A percentile compares a stretch with the other conserved stretches of the same genome.
phyloP scores from a whole-genome alignment of 2,329 filamentous ascomycete genomes.

The Fusarium newnesense region DNA sequence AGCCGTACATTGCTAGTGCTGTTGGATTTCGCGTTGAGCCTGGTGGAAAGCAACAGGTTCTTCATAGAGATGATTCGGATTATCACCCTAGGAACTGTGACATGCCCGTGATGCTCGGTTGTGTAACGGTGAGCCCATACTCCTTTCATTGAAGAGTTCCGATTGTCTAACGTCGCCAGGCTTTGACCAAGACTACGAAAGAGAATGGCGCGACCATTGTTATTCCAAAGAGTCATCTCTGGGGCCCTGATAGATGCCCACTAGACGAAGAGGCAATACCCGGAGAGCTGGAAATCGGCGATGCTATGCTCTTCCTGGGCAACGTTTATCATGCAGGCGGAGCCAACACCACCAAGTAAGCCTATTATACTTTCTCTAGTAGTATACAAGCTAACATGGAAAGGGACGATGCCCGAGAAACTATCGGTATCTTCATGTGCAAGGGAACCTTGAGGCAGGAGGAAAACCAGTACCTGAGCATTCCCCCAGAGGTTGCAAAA shows the following conservation, averaged over 20 bases:
- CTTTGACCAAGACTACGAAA: rapidly evolving
- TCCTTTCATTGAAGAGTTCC: rapidly evolving
- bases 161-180: background rate
- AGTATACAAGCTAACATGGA: rapidly evolving
- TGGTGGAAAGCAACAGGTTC: background rate
- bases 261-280: rapidly evolving
- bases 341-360: background rate
- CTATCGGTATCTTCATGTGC: background rate
- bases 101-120: rapidly evolving
- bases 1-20: background rate
- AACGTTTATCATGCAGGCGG: background rate
- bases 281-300: rapidly evolving
- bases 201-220: background rate
- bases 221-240: background rate
- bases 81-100: background rate
- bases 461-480: background rate
- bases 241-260: background rate
- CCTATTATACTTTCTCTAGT: rapidly evolving
- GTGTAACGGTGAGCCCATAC: rapidly evolving
- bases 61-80: background rate
- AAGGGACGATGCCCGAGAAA: background rate
- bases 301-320: background rate
- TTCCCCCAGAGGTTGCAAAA: background rate
- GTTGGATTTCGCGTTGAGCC: background rate
- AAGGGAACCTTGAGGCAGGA: background rate